These are phyloP conservation scores for Meredithiella fracta DNA, from an alignment of 2,329 filamentous ascomycete species.

Conservation along the genomic window DNA sequence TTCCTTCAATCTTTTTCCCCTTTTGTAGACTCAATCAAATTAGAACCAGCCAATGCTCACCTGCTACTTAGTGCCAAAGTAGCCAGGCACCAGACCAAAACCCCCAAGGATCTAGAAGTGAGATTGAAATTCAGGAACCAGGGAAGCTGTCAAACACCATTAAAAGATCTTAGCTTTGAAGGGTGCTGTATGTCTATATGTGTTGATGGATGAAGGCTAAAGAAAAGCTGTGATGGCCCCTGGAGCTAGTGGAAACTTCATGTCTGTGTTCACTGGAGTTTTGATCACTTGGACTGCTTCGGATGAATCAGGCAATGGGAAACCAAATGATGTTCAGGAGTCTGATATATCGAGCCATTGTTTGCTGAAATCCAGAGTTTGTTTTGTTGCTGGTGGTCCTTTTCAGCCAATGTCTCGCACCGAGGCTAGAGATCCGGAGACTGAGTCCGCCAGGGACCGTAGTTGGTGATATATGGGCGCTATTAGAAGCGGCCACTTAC, in stretches of 20 bases:
- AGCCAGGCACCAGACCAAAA: too few relatives aligned
- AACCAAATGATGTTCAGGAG: neutral
- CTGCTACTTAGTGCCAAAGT: too few relatives aligned
- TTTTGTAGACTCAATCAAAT: slow-evolving; percentile 4
- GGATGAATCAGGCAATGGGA: neutral
- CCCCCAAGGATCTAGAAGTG: neutral
- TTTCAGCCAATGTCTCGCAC: neutral
- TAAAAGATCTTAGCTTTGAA: slow-evolving; percentile 21
- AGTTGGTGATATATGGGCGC: neutral
- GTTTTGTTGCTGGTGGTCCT: neutral
- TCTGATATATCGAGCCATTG: too few relatives aligned
- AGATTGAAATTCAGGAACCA: slow-evolving; percentile 22
- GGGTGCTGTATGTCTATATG: neutral
- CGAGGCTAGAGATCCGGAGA: neutral
- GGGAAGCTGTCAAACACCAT: slow-evolving; percentile 20
- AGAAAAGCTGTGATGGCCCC: neutral
- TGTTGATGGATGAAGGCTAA: too few relatives aligned
- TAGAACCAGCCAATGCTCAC: neutral
- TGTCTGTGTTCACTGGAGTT: neutral
- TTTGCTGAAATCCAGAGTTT: too few relatives aligned
- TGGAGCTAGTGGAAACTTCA: neutral
- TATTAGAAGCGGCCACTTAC: neutral
- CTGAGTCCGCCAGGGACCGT: neutral
- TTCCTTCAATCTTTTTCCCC: slow-evolving; percentile 9
- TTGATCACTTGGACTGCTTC: neutral